Percentiles rank a stretch among this genome's conserved stretches.
Evolutionary conservation across 2,329 filamentous ascomycete genomes (phyloP).

Genomic region (Didymella glomerata): DNA sequence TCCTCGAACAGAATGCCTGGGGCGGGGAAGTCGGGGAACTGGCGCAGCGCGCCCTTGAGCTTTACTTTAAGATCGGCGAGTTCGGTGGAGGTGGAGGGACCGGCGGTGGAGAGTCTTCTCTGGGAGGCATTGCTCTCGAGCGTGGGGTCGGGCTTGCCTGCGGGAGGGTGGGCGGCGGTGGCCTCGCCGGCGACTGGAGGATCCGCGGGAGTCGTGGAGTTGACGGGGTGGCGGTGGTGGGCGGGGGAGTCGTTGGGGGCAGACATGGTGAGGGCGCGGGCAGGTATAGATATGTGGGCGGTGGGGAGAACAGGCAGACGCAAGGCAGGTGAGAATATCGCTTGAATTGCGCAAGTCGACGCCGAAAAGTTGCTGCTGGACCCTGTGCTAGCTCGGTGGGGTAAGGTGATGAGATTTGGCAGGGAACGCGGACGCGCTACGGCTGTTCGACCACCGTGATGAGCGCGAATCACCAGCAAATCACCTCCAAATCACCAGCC

Average conservation of each 20-base stretch:
- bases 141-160: constrained; percentile 46
- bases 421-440: constrained; percentile 16
- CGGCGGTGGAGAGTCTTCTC: constrained; percentile 59
- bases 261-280: constrained; percentile 44
- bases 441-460: constrained; percentile 3
- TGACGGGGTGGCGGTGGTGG: constrained; percentile 29
- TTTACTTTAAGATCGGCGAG: constrained; percentile 67
- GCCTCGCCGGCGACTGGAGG: constrained; percentile 34
- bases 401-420: constrained; percentile 15
- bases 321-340: constrained; percentile 30
- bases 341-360: constrained; percentile 17
- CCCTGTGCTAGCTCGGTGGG: constrained; percentile 18
- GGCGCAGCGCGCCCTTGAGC: constrained; percentile 77
- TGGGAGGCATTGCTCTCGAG: constrained; percentile 54
- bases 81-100: constrained; percentile 62
- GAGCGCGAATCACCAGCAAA: neutral
- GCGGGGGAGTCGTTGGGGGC: constrained; percentile 31
- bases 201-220: constrained; percentile 30
- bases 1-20: constrained; percentile 96
- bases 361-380: constrained; percentile 21
- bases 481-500: neutral
- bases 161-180: constrained; percentile 46
- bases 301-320: constrained; percentile 23
- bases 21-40: constrained; percentile 90
- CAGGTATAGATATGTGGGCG: constrained; percentile 22